Conservation (phyloP, 2,329 filamentous ascomycete genomes). For the Chrysoporthe puriensis region DNA sequence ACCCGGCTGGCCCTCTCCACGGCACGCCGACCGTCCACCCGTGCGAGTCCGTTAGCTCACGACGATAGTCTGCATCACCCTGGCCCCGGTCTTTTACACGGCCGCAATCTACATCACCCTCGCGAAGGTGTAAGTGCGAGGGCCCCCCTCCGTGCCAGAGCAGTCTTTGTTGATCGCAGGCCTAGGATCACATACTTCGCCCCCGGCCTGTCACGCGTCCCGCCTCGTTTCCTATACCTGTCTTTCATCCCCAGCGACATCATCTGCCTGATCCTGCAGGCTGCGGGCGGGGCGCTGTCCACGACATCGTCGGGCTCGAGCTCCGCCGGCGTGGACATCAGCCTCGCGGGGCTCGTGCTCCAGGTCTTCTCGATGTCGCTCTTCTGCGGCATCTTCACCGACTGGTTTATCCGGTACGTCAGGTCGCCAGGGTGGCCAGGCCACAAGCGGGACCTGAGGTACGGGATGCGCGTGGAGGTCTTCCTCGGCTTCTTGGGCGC, state of each 20-base stretch:
- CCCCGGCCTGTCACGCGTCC: conserved; percentile 36
- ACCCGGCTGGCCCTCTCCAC: too few species aligned
- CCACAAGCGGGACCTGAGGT: conserved; percentile 25
- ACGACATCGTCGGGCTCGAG: conserved; percentile 41
- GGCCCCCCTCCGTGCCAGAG: neutral
- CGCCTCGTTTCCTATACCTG: conserved; percentile 39
- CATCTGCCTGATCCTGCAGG: conserved; percentile 55
- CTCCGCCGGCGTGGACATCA: conserved; percentile 49
- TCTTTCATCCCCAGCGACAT: conserved; percentile 54
- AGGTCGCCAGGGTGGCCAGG: conserved; percentile 31
- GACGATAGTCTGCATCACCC: conserved; percentile 57
- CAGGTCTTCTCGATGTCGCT: conserved; percentile 53
- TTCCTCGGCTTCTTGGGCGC: conserved; percentile 56
- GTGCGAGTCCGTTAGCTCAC: neutral
- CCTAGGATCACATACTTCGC: conserved; percentile 36
- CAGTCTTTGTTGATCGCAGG: neutral
- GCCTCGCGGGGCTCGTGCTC: conserved; percentile 55
- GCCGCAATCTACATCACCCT: conserved; percentile 70
- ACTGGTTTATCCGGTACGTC: conserved; percentile 43
- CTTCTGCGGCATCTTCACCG: conserved; percentile 47
- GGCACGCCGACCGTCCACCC: neutral
- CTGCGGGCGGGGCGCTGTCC: conserved; percentile 52
- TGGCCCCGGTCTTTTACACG: conserved; percentile 58
- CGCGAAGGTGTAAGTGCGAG: conserved; percentile 37
- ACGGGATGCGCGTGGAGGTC: conserved; percentile 43